Base-by-base conservation (phyloP, 306 rosid genomes). In the Dryas drummondii region DNA sequence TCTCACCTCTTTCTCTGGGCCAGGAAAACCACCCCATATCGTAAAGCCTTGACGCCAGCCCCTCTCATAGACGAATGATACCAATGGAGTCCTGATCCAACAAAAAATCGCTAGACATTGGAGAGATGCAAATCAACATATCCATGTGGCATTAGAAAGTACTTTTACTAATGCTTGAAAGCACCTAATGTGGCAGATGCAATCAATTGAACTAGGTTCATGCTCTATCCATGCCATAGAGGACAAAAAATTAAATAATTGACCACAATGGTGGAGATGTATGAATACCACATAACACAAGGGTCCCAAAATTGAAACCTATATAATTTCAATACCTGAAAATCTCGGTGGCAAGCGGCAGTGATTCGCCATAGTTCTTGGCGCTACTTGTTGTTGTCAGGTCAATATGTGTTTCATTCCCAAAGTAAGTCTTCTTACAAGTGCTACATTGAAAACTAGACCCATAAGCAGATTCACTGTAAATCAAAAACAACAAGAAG, bases 21-120 rank as follows among this genome's bases (percentile, higher is more conserved):
- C 98, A 58, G 98, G 98, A 74, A 87, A 90, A 82, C 97, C 97
- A 71, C 90, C 89, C 86, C 26, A 61, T 55, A 79, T 57, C 8
- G 94, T 80, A 71, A 94, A 94, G 76, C 85, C 63, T 85, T 91
- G 94, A 73, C 98, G 97, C 98, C 97, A 94, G 76, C 98, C 97
- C 80, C 98, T 91, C 85, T 94, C 98, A 71, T 94, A 94, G 54
- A 94, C 88, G 83, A 85, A 88, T 57, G 97, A 86, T 75, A 91
- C 50, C 88, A 88, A 81, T 10, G 91, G 96, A 74, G 81, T 50
- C 94, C 99, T 92, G 88, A 81, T 82, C 76, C 83, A 83, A 59
- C 71, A 81, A 77, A 76, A 66, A 78, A 51, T 53, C 74, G 53
- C 62, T n/a, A 80, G 8, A 63, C 63, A 77, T 69, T 37, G 52